Evolutionary conservation across 2,329 filamentous ascomycete genomes (phyloP).

Genomic region (Pezicula neosporulosa): DNA sequence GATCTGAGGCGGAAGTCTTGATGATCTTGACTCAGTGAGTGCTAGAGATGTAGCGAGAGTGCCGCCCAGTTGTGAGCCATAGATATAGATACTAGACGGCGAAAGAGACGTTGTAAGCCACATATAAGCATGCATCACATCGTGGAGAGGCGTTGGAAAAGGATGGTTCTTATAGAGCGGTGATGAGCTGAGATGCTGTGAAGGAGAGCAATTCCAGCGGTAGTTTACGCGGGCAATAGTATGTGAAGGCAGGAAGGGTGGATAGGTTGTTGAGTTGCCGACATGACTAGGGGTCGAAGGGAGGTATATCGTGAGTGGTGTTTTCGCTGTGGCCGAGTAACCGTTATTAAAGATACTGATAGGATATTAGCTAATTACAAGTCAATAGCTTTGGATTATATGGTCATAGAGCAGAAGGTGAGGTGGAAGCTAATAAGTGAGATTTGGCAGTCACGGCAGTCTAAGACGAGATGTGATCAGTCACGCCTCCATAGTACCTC

Average conservation of each 20-base stretch:
- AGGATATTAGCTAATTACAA: slow-evolving; percentile 9
- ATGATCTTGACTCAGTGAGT: slow-evolving; percentile 47
- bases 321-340: slow-evolving; percentile 23
- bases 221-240: slow-evolving; percentile 57
- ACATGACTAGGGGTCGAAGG: slow-evolving; percentile 40
- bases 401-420: too few relatives aligned
- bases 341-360: slow-evolving; percentile 26
- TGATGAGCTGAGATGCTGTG: slow-evolving; percentile 7
- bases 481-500: too few relatives aligned
- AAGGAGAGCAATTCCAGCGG: slow-evolving; percentile 41
- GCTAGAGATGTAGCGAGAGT: slow-evolving; percentile 53
- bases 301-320: slow-evolving; percentile 52
- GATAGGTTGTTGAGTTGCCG: slow-evolving; percentile 33
- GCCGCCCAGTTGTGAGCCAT: slow-evolving; percentile 56
- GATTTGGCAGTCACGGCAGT: too few relatives aligned
- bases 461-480: too few relatives aligned
- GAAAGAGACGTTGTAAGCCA: slow-evolving; percentile 13
- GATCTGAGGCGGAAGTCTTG: slow-evolving; percentile 37
- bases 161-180: slow-evolving; percentile 13
- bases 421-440: too few relatives aligned
- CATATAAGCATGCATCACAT: slow-evolving; percentile 48
- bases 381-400: too few relatives aligned
- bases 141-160: slow-evolving; percentile 58
- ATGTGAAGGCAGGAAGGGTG: slow-evolving; percentile 38
- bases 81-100: slow-evolving; percentile 45